Conservation (phyloP, 225 moss, liverwort and hornwort species). For the Straminergon stramineum region DNA sequence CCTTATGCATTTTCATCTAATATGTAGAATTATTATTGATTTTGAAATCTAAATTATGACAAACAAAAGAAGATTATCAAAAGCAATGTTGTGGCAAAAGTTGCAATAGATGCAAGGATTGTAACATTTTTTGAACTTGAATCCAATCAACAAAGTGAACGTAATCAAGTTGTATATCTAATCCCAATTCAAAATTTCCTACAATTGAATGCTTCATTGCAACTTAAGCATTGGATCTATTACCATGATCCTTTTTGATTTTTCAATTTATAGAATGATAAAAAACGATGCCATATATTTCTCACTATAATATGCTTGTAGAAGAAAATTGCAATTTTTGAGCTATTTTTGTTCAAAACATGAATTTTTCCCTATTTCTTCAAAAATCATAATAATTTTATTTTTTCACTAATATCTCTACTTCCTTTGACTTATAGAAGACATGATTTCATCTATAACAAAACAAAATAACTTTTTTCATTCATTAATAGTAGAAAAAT, state of each 20-base stretch:
- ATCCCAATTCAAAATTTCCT: background rate
- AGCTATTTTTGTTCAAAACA: background rate
- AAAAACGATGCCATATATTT: background rate
- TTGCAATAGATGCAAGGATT: background rate
- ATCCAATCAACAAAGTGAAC: background rate
- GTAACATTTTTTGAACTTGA: background rate
- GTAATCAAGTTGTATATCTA: background rate
- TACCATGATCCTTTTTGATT: fast-evolving
- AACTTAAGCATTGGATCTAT: background rate
- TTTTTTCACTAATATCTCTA: background rate
- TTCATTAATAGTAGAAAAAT: background rate
- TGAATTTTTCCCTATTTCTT: background rate
- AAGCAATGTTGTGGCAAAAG: fast-evolving
- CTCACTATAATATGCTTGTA: fast-evolving
- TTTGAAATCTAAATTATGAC: background rate
- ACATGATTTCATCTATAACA: background rate
- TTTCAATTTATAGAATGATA: background rate
- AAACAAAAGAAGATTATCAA: background rate
- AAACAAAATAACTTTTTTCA: background rate
- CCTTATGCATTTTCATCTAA: background rate
- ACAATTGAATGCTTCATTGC: background rate
- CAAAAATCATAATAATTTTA: background rate
- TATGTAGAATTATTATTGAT: background rate
- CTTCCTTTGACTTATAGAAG: background rate
- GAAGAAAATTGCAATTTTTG: background rate